Conservation (phyloP, 345 rosid genomes). For the Trapa bicornis region DNA sequence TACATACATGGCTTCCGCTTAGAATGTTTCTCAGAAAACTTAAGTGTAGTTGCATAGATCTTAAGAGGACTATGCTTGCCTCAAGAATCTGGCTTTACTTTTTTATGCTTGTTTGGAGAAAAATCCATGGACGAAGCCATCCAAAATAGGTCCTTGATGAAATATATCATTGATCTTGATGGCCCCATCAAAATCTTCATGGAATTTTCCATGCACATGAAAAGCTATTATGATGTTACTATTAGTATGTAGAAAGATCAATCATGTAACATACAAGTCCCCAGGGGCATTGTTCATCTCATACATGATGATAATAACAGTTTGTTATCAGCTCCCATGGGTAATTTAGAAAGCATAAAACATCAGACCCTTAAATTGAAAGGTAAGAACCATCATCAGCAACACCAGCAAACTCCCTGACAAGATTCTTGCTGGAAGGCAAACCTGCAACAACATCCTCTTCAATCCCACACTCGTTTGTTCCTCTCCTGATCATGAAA, state of each 20-base stretch:
- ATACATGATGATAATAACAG: background rate
- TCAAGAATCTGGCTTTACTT: no score
- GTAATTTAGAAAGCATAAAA: background rate
- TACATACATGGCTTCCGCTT: no score
- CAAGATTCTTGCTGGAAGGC: slow-evolving; percentile 71
- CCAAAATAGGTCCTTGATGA: no score
- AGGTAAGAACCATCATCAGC: slow-evolving; percentile 1
- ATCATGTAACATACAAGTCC: background rate
- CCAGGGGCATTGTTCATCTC: background rate
- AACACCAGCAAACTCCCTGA: slow-evolving; percentile 19
- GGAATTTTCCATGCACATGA: background rate
- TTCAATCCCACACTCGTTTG: slow-evolving; percentile 87
- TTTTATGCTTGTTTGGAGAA: no score
- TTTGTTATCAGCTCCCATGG: background rate
- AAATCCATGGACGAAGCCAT: no score
- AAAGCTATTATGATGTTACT: background rate
- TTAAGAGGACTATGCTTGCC: no score
- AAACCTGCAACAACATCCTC: slow-evolving; percentile 63
- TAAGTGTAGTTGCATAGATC: no score
- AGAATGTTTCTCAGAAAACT: no score
- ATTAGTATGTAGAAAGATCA: background rate
- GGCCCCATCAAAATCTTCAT: background rate
- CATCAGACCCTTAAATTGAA: background rate
- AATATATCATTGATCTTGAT: no score
- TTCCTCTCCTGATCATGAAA: slow-evolving; percentile 81